phyloP scores from a whole-genome alignment of 352 stramenopile genomes.

The Phytophthora sansomeana region DNA sequence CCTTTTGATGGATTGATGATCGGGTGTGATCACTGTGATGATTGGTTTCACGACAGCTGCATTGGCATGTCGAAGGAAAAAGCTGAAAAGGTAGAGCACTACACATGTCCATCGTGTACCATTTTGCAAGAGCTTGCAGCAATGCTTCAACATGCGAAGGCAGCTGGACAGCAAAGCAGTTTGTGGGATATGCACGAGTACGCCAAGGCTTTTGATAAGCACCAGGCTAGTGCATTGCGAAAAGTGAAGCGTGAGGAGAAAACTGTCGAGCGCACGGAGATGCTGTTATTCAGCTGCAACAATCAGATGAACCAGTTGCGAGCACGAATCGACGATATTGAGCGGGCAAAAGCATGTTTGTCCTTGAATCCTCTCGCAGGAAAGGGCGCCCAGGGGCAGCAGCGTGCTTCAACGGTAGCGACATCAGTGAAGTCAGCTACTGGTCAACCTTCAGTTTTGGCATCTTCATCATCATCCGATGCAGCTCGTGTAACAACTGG shows the following conservation, averaged over 20 bases:
- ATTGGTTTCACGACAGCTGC: conserved; percentile 92
- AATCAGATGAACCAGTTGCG: conserved; percentile 86
- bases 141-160: conserved; percentile 54
- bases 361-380: conserved; percentile 36
- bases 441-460: conserved; percentile 7
- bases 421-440: conserved; percentile 12
- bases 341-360: conserved; percentile 68
- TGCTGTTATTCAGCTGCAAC: conserved; percentile 78
- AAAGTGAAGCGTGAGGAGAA: conserved; percentile 90
- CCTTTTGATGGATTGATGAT: conserved; percentile 93
- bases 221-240: conserved; percentile 70
- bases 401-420: conserved; percentile 18
- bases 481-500: conserved; percentile 2
- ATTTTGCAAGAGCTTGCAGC: conserved; percentile 88
- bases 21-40: conserved; percentile 87
- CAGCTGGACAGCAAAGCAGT: conserved; percentile 66
- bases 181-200: conserved; percentile 88
- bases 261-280: conserved; percentile 81
- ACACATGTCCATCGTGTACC: conserved; percentile 94
- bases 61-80: conserved; percentile 94
- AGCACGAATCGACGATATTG: conserved; percentile 76
- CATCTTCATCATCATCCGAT: conserved; percentile 9
- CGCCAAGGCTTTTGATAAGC: conserved; percentile 85
- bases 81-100: conserved; percentile 96
- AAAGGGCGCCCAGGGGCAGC: conserved; percentile 20